These are phyloP conservation scores for Aegilops tauschii DNA, from an alignment of 176 grass and related monocot species.

Conservation along the genomic window DNA sequence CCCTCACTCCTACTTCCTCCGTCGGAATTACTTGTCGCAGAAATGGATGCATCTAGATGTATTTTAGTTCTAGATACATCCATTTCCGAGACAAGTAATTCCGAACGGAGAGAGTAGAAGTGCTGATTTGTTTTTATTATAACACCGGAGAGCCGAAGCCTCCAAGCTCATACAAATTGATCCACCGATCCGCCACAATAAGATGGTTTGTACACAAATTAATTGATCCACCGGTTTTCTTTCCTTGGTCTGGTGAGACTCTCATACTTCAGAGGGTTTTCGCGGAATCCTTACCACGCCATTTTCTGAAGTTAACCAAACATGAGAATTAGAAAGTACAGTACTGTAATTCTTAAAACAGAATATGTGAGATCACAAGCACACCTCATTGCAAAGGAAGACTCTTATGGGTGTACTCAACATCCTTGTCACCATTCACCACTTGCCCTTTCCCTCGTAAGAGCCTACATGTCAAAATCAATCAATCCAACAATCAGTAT, in stretches of 20 bases:
- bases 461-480: constrained; percentile 57
- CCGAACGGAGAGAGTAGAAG: not conserved
- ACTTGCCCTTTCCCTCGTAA: constrained; percentile 78
- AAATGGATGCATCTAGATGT: too few species aligned
- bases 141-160: not conserved
- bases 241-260: not conserved
- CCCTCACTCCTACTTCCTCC: not conserved
- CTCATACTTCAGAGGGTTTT: constrained; percentile 1
- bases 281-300: not conserved
- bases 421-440: constrained; percentile 75
- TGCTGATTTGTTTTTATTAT: not conserved
- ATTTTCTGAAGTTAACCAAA: not conserved
- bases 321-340: not conserved
- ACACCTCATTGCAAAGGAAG: constrained; percentile 60
- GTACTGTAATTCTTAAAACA: not conserved
- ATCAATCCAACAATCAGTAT: constrained; percentile 16
- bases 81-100: too few species aligned
- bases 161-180: constrained; percentile 26
- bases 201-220: constrained; percentile 16
- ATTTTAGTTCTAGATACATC: too few species aligned
- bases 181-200: constrained; percentile 12
- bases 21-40: too few species aligned
- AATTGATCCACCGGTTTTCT: constrained; percentile 5
- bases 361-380: not conserved
- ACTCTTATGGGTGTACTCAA: constrained; percentile 73